These are phyloP conservation scores for Clathrus columnatus DNA, from an alignment of 768 basidiomycete genomes.

Conservation along the genomic window DNA sequence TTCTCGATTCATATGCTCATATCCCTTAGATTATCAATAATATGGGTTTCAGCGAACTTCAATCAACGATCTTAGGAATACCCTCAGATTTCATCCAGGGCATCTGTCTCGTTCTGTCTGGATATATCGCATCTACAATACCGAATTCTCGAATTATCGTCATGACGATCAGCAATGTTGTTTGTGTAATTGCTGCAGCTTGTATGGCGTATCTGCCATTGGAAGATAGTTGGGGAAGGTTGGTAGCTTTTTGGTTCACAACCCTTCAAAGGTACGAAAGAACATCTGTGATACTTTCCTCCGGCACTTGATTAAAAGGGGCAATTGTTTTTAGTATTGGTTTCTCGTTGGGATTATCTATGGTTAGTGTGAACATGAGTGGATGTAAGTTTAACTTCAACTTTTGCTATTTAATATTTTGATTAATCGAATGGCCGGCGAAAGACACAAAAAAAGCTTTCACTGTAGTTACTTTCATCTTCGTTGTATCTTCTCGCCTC, in stretches of 20 bases:
- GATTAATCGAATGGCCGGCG: background rate
- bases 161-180: slow-evolving; percentile 17
- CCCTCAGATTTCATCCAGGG: slow-evolving; percentile 15
- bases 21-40: slow-evolving; percentile 15
- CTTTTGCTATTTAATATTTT: background rate
- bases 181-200: slow-evolving; percentile 25
- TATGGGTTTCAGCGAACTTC: slow-evolving; percentile 16
- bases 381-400: slow-evolving; percentile 18
- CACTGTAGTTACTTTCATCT: background rate
- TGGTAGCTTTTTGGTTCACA: slow-evolving; percentile 26
- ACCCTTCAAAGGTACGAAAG: slow-evolving; percentile 13
- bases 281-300: slow-evolving; percentile 18
- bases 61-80: slow-evolving; percentile 19
- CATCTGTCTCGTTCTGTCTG: slow-evolving; percentile 11
- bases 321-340: slow-evolving; percentile 12
- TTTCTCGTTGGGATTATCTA: slow-evolving; percentile 14
- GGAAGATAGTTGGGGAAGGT: slow-evolving; percentile 20
- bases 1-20: background rate
- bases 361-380: slow-evolving; percentile 18
- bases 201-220: slow-evolving; percentile 21
- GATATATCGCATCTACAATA: slow-evolving; percentile 13
- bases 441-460: slow-evolving; percentile 10
- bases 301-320: background rate
- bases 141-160: background rate
- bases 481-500: background rate